Evolutionary conservation across 1,284 basidiomycete species (phyloP).

Genomic region (Fomitopsis schrenkii): DNA sequence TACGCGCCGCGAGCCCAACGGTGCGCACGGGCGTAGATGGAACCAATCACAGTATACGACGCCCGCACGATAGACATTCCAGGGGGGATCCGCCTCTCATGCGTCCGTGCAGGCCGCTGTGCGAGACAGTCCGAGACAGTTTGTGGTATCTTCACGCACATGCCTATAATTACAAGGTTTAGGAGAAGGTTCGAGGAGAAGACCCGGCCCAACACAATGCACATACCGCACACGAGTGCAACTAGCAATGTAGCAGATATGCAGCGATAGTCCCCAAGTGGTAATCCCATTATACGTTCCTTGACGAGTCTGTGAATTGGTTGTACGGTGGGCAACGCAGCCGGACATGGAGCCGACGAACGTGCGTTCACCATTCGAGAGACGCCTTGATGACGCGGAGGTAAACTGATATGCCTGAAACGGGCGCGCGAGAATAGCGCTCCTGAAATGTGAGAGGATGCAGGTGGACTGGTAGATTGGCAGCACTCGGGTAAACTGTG

Average conservation of each 20-base stretch:
- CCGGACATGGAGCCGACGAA: not conserved
- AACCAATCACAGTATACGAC: slow-evolving; percentile 1
- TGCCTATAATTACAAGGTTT: not conserved
- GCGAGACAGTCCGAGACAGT: not conserved
- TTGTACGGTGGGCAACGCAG: not conserved
- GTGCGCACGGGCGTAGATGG: slow-evolving; percentile 3
- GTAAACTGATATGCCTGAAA: not conserved
- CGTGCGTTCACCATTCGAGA: not conserved
- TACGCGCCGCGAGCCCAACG: not conserved
- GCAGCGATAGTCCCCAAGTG: not conserved
- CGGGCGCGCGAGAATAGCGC: not conserved
- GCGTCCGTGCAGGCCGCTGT: not conserved
- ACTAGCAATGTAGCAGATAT: not conserved
- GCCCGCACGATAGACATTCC: not conserved
- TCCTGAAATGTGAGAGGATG: too few species aligned
- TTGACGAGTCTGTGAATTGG: not conserved
- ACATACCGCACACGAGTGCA: not conserved
- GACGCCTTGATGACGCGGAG: not conserved
- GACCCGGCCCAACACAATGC: not conserved
- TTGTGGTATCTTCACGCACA: not conserved
- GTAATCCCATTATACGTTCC: not conserved
- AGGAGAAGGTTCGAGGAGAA: not conserved
- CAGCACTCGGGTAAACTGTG: too few species aligned
- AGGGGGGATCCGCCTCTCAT: not conserved
- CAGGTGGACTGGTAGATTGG: too few species aligned